Percentiles rank a stretch among this genome's conserved stretches.
Evolutionary conservation across 2,329 filamentous ascomycete genomes (phyloP).

Genomic region (Nigrospora sphaerica): DNA sequence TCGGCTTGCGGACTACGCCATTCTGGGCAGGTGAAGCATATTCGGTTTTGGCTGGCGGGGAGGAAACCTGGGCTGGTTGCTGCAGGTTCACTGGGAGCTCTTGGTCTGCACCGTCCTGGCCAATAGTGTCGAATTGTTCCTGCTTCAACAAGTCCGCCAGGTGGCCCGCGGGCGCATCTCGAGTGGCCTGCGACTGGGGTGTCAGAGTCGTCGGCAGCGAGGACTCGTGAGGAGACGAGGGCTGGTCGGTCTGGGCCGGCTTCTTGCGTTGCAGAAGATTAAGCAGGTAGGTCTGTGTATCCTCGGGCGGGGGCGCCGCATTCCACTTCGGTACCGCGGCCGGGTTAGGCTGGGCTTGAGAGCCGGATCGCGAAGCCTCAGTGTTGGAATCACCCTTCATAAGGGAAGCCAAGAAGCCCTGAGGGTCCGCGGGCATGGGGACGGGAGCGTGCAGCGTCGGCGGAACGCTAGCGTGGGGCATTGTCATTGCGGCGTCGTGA

Average conservation of each 20-base stretch:
- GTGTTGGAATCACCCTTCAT: conserved; percentile 50
- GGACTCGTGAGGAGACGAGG: conserved; percentile 30
- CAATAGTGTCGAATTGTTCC: conserved; percentile 10
- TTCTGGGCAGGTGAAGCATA: conserved; percentile 18
- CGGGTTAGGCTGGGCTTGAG: conserved; percentile 14
- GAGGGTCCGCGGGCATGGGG: conserved; percentile 47
- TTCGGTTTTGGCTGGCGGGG: conserved; percentile 17
- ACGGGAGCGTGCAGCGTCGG: conserved; percentile 48
- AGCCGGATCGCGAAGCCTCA: conserved; percentile 33
- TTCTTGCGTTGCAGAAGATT: conserved; percentile 78
- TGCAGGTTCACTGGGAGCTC: not conserved
- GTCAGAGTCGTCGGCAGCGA: conserved; percentile 36
- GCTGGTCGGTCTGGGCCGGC: conserved; percentile 50
- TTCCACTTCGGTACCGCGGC: conserved; percentile 30
- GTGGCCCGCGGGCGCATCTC: conserved; percentile 22
- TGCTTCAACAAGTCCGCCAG: conserved; percentile 15
- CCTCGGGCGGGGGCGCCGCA: conserved; percentile 47
- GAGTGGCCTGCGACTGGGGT: conserved; percentile 29
- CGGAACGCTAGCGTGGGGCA: conserved; percentile 19
- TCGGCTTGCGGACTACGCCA: conserved; percentile 13
- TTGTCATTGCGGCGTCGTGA: conserved; percentile 12
- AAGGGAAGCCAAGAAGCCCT: conserved; percentile 51
- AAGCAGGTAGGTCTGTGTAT: conserved; percentile 80
- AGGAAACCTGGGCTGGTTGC: conserved; percentile 8
- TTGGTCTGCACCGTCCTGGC: conserved; percentile 3